Conservation (phyloP, 768 basidiomycete species). For the Crucibulum laeve region DNA sequence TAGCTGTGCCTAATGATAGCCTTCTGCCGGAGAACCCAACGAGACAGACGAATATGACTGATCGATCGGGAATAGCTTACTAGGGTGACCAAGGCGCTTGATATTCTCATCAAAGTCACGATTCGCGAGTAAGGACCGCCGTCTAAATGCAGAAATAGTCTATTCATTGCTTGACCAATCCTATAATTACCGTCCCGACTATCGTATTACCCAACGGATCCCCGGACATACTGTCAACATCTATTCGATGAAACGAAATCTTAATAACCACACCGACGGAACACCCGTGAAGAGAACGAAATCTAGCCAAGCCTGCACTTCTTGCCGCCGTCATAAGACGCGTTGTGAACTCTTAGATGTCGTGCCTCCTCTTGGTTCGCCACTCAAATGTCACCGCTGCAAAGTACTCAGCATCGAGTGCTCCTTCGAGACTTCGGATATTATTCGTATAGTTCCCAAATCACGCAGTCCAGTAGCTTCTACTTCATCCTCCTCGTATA, state of each 20-base stretch:
- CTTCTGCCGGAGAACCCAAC: too few relatives aligned
- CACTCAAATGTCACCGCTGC: slow-evolving; percentile 42
- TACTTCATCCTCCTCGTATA: too few relatives aligned
- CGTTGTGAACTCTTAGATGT: slow-evolving; percentile 47
- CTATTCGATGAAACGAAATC: slow-evolving; percentile 11
- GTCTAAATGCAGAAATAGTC: too few relatives aligned
- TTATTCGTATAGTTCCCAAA: slow-evolving; percentile 21
- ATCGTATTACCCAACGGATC: background rate
- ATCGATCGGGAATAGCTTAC: background rate
- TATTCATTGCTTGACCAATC: too few relatives aligned
- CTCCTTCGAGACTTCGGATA: slow-evolving; percentile 36
- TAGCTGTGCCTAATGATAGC: too few relatives aligned
- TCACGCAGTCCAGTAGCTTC: too few relatives aligned
- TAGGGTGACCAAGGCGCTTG: too few relatives aligned
- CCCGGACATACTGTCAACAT: background rate
- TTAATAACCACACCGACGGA: slow-evolving; percentile 1
- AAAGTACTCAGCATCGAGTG: slow-evolving; percentile 42
- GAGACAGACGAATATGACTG: too few relatives aligned
- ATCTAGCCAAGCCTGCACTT: slow-evolving; percentile 38
- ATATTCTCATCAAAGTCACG: too few relatives aligned
- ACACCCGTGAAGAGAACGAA: slow-evolving; percentile 23
- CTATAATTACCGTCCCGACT: background rate
- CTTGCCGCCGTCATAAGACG: slow-evolving; percentile 44
- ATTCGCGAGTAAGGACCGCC: too few relatives aligned
- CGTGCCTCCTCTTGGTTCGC: slow-evolving; percentile 12